Conservation (phyloP, 2,329 filamentous ascomycete species). For the Cladophialophora yegresii region DNA sequence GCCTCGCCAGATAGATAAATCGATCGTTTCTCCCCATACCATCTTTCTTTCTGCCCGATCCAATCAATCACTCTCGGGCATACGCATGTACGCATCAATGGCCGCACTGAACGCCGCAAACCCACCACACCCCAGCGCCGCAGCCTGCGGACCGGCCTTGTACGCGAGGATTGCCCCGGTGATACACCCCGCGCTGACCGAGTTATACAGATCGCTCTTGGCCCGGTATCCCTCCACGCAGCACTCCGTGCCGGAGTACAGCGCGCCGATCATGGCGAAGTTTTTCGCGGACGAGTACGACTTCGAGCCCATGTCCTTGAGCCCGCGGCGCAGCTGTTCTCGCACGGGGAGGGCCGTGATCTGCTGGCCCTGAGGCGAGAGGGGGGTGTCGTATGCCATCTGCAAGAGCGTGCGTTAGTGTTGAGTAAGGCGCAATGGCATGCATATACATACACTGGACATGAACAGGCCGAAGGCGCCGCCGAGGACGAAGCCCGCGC, state of each 20-base stretch:
- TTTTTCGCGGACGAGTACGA: conserved; percentile 86
- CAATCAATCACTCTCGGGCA: conserved; percentile 59
- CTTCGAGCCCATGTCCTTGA: conserved; percentile 90
- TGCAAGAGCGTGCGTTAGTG: conserved; percentile 42
- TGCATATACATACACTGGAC: conserved; percentile 71
- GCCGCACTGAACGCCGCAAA: conserved; percentile 92
- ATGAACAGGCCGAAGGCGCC: conserved; percentile 97
- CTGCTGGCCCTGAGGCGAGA: conserved; percentile 60
- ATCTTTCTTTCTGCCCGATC: neutral
- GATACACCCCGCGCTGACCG: conserved; percentile 81
- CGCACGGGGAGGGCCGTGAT: conserved; percentile 71
- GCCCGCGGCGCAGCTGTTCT: conserved; percentile 79
- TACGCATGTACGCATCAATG: conserved; percentile 88
- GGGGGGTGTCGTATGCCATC: conserved; percentile 98
- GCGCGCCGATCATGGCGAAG: conserved; percentile 88
- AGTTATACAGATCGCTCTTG: conserved; percentile 91
- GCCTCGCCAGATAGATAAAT: neutral
- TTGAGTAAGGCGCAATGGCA: neutral
- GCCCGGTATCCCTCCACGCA: conserved; percentile 86
- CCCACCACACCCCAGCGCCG: conserved; percentile 81
- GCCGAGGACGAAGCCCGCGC: conserved; percentile 91
- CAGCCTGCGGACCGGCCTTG: conserved; percentile 85
- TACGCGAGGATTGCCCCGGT: conserved; percentile 87
- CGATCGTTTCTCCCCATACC: neutral
- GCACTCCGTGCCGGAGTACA: conserved; percentile 93